Evolutionary conservation across 805 yeast species (phyloP), one percentile per base, ranked within the genome.

Genomic region (Candida easanensis): DNA sequence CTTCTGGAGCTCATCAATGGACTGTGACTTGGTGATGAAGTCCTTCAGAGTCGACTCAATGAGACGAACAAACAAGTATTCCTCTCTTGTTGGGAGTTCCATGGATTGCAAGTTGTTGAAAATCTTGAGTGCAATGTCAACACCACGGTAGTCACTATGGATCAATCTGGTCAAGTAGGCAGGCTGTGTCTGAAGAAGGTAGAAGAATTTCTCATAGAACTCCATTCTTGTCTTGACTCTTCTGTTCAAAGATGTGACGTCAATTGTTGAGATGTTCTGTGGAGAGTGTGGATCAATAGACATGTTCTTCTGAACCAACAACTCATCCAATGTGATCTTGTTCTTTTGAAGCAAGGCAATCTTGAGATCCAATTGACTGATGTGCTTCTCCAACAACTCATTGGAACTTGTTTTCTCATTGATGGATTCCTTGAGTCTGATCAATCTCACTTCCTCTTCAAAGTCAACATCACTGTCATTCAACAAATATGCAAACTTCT

Each of bases 161-260:
- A 79, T 76, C 27, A 88, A 61, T 13, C 79, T 65, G 2, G 80
- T 70, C 57, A 90, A 72, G 56, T 91, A 91, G 1, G 63, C 60
- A 0, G 96, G 86, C 54, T 87, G 88, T 0, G 95, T 85, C 60
- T 93, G 98, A 34, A 93, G 62, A 20, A 91, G 65, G 57, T 84
- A 93, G 52, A 93, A 82, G 39, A 91, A 58, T 18, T 86, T 84
- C 53, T 84, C 96, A 62, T 84, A 86, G 1, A 79, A 62, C 47
- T 82, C 89, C 39, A 81, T 68, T 46, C 87, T 70, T 19, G 70
- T 71, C 45, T 73, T 68, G 10, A 76, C 58, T 5, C 56, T 51
- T 30, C 59, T 57, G 41, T 61, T 56, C 42, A 61, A 46, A 2
- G 65, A 57, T 10, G 52, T 44, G 14, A 60, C 54, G 34, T 58